Percentiles rank a stretch among this genome's conserved stretches.
phyloP scores from a whole-genome alignment of 2,329 filamentous ascomycete genomes.

The Podosphaera xanthii region DNA sequence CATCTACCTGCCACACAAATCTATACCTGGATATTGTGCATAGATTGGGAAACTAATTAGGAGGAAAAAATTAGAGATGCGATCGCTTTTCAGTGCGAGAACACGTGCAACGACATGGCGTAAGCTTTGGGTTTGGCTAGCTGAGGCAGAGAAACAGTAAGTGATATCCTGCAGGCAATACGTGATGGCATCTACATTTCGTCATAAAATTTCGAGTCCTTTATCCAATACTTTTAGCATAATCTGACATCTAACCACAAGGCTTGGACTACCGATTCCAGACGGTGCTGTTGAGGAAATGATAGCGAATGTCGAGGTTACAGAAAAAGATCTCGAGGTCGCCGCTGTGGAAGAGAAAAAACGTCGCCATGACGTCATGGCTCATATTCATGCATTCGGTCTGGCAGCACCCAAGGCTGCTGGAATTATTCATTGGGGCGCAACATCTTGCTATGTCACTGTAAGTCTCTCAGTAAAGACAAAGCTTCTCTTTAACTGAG shows the following conservation, averaged over 20 bases:
- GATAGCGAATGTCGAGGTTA: constrained; percentile 47
- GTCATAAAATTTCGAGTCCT: too few species aligned
- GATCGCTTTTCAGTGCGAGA: constrained; percentile 55
- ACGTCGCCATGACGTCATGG: constrained; percentile 1
- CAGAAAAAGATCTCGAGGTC: constrained; percentile 55
- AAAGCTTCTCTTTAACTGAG: background rate
- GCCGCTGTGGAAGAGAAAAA: constrained; percentile 56
- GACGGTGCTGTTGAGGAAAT: constrained; percentile 56
- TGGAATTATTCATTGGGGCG: constrained; percentile 59
- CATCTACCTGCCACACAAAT: too few species aligned
- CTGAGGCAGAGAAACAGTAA: constrained; percentile 52
- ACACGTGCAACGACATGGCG: constrained; percentile 25
- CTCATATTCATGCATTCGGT: constrained; percentile 50
- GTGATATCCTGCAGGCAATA: too few species aligned
- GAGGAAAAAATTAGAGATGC: constrained; percentile 29
- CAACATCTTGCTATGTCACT: constrained; percentile 10
- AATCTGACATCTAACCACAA: background rate
- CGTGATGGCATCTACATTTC: too few species aligned
- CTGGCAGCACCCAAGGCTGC: constrained; percentile 49
- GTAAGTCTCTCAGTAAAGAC: background rate
- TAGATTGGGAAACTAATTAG: too few species aligned
- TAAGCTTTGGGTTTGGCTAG: constrained; percentile 60
- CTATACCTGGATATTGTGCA: too few species aligned
- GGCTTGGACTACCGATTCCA: constrained; percentile 51
- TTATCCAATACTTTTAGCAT: too few species aligned